These are phyloP conservation scores for Tulasnella sp. DNA, from an alignment of 768 basidiomycete species.

Conservation along the genomic window DNA sequence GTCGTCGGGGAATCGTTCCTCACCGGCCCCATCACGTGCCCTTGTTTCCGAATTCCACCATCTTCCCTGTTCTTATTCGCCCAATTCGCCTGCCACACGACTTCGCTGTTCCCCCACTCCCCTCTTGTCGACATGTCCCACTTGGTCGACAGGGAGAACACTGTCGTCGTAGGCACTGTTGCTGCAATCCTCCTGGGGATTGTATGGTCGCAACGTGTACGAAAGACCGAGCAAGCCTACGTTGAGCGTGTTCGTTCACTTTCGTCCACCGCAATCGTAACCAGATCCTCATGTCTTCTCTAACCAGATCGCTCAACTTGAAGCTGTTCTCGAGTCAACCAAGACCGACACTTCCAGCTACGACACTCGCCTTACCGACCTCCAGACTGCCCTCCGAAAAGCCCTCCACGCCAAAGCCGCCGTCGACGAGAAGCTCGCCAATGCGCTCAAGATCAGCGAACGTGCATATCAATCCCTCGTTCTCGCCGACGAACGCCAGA, in stretches of 20 bases:
- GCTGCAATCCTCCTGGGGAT: conserved; percentile 10
- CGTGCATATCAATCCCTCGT: conserved; percentile 9
- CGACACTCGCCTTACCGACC: not conserved
- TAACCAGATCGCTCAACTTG: not conserved
- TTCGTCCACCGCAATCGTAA: not conserved
- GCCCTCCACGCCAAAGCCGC: not conserved
- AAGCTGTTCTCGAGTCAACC: not conserved
- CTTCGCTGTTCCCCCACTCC: no score
- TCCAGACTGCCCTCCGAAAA: not conserved
- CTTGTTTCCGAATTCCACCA: no score
- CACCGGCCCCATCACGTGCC: no score
- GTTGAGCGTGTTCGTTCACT: not conserved
- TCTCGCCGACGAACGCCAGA: conserved; percentile 5
- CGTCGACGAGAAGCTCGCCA: conserved; percentile 6
- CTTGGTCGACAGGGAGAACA: conserved; percentile 7
- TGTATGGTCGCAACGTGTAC: conserved; percentile 7
- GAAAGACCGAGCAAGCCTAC: conserved; percentile 10
- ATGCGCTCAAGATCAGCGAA: conserved; percentile 10
- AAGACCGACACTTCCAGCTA: not conserved
- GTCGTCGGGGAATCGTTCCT: no score
- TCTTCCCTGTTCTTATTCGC: no score
- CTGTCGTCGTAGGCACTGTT: conserved; percentile 9
- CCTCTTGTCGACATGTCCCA: no score
- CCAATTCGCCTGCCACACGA: no score
- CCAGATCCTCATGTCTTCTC: not conserved